Evolutionary conservation across 2,329 filamentous ascomycete species (phyloP).

Genomic region (Zymoseptoria tritici): DNA sequence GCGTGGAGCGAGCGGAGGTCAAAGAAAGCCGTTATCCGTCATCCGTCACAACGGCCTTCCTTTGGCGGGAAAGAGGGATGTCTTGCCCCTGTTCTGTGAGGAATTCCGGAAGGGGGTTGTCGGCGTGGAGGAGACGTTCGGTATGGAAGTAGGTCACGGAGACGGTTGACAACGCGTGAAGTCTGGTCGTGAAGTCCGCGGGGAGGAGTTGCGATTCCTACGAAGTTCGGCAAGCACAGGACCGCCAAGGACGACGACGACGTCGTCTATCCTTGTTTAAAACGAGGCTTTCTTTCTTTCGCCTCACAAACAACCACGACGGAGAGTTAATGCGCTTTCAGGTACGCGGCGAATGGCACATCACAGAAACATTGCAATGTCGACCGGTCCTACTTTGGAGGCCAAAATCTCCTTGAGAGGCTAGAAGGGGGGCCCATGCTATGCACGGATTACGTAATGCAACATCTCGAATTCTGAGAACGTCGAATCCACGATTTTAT

Average conservation of each 20-base stretch:
- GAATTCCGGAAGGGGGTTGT: background rate
- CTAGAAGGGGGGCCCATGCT: too few relatives aligned
- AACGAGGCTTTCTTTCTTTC: background rate
- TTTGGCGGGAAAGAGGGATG: background rate
- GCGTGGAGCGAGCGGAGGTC: background rate
- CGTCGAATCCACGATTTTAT: too few relatives aligned
- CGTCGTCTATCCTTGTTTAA: background rate
- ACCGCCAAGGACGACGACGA: background rate
- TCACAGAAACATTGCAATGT: background rate
- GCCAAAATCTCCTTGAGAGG: background rate
- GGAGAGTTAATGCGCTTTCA: background rate
- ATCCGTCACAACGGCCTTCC: background rate
- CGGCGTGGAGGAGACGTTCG: background rate
- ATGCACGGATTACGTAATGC: too few relatives aligned
- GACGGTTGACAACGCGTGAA: background rate
- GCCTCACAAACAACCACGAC: background rate
- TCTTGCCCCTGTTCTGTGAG: background rate
- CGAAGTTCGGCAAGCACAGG: background rate
- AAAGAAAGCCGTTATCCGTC: background rate
- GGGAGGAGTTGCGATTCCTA: background rate
- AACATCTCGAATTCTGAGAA: too few relatives aligned
- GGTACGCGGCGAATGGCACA: background rate
- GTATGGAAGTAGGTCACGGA: background rate
- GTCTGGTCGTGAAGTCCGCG: background rate
- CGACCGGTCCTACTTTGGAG: background rate